phyloP scores from a whole-genome alignment of 108 stramenopile genomes.

The Pseudonitzschia pungens region DNA sequence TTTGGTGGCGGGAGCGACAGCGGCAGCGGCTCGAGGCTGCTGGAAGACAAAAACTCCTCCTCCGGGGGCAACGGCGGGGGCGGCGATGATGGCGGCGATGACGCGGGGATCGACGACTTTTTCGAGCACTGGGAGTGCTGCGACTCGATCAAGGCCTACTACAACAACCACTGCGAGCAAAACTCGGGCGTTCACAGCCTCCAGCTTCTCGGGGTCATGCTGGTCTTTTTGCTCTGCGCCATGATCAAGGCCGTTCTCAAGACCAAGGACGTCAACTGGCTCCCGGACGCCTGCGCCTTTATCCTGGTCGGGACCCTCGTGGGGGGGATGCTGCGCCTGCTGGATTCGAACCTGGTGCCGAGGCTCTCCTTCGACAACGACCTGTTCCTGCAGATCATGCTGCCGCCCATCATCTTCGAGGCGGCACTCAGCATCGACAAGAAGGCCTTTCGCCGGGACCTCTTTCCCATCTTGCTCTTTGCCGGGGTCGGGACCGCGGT shows the following conservation, averaged over 20 bases:
- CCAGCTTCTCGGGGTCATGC: slow-evolving; percentile 67
- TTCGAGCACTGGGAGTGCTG: slow-evolving; percentile 75
- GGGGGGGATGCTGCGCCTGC: slow-evolving; percentile 37
- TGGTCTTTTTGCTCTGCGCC: slow-evolving; percentile 71
- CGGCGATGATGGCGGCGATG: slow-evolving; percentile 30
- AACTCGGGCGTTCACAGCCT: slow-evolving; percentile 39
- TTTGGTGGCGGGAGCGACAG: not conserved
- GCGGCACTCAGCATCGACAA: slow-evolving; percentile 78
- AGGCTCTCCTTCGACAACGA: slow-evolving; percentile 74
- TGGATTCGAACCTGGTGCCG: slow-evolving; percentile 35
- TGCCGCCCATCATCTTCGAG: slow-evolving; percentile 90
- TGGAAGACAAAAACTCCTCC: slow-evolving; percentile 6
- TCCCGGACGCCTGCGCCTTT: slow-evolving; percentile 83
- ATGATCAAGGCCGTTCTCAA: slow-evolving; percentile 66
- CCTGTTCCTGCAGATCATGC: slow-evolving; percentile 77
- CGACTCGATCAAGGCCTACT: slow-evolving; percentile 53
- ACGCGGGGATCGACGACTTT: slow-evolving; percentile 62
- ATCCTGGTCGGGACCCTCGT: slow-evolving; percentile 68
- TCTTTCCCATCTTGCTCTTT: slow-evolving; percentile 78
- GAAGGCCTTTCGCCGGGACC: slow-evolving; percentile 66
- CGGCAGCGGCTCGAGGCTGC: too few species aligned
- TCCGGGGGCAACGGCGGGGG: slow-evolving; percentile 7
- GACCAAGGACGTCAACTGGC: slow-evolving; percentile 49
- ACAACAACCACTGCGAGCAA: slow-evolving; percentile 49
- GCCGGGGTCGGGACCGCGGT: slow-evolving; percentile 74